Evolutionary conservation across 2,329 filamentous ascomycete species (phyloP).

Genomic region (Coniochaeta sp.): DNA sequence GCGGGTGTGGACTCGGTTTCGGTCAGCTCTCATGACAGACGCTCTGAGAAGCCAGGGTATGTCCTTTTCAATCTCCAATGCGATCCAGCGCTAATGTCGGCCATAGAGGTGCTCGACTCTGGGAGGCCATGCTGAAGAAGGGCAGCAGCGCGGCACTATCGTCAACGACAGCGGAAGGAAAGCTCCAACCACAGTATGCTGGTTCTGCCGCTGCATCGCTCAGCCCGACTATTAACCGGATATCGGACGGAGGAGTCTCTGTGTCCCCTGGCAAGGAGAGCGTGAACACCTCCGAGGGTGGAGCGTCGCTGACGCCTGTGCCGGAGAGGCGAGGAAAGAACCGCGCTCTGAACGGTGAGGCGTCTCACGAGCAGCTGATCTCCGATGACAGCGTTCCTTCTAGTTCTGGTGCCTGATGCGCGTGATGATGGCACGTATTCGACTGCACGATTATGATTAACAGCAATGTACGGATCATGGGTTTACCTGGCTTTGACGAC

Average conservation of each 20-base stretch:
- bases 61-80: constrained; percentile 5
- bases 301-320: constrained; percentile 9
- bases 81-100: constrained; percentile 5
- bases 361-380: constrained; percentile 20
- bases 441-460: neutral
- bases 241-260: neutral
- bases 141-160: constrained; percentile 22
- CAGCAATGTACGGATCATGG: neutral
- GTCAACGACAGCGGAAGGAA: constrained; percentile 35
- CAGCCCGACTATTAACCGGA: constrained; percentile 16
- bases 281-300: constrained; percentile 9
- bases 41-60: constrained; percentile 21
- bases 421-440: neutral
- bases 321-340: constrained; percentile 37
- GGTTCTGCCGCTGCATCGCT: constrained; percentile 41
- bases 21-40: constrained; percentile 11
- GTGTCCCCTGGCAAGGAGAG: constrained; percentile 12
- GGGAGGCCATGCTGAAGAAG: constrained; percentile 43
- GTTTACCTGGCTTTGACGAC: neutral
- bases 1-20: constrained; percentile 7
- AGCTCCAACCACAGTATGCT: constrained; percentile 40
- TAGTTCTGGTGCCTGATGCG: neutral
- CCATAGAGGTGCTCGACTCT: constrained; percentile 31
- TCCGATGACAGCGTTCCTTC: constrained; percentile 4
- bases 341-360: constrained; percentile 27